Evolutionary conservation across 208 protist genomes (phyloP).

Genomic region (Tritrichomonas foetus): DNA sequence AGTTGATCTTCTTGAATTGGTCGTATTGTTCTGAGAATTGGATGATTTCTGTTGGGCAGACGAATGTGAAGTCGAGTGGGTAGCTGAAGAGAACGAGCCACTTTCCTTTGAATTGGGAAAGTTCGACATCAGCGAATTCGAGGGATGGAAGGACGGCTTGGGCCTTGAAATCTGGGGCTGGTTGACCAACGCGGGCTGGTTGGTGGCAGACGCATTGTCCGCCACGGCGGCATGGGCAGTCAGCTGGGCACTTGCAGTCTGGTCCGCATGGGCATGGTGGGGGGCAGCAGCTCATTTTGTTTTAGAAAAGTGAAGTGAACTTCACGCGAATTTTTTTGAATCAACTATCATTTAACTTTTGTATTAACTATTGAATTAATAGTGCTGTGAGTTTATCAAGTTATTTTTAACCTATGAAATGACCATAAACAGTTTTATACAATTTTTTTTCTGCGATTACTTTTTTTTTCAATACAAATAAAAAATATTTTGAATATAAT

Average conservation of each 20-base stretch:
- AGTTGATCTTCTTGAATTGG: slow-evolving; percentile 31
- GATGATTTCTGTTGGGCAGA: too few relatives aligned
- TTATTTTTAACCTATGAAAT: too few relatives aligned
- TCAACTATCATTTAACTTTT: too few relatives aligned
- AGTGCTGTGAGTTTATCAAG: too few relatives aligned
- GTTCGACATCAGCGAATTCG: neutral
- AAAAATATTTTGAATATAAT: too few relatives aligned
- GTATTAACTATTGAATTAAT: too few relatives aligned
- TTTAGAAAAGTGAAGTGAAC: neutral
- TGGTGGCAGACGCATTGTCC: neutral
- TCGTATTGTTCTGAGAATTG: too few relatives aligned
- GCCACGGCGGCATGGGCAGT: neutral
- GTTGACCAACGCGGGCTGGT: neutral
- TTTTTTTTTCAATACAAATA: too few relatives aligned
- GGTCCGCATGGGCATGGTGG: neutral
- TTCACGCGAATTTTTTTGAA: too few relatives aligned
- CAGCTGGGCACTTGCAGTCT: slow-evolving; percentile 6
- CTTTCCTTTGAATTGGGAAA: too few relatives aligned
- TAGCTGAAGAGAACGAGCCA: slow-evolving; percentile 37
- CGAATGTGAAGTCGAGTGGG: slow-evolving; percentile 40
- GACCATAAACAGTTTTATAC: too few relatives aligned
- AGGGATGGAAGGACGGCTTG: neutral
- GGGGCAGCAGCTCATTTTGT: neutral
- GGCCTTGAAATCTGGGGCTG: neutral
- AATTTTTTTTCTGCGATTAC: too few relatives aligned